Conservation (phyloP, 2,329 filamentous ascomycete species). For the Bipolaris gigantea region DNA sequence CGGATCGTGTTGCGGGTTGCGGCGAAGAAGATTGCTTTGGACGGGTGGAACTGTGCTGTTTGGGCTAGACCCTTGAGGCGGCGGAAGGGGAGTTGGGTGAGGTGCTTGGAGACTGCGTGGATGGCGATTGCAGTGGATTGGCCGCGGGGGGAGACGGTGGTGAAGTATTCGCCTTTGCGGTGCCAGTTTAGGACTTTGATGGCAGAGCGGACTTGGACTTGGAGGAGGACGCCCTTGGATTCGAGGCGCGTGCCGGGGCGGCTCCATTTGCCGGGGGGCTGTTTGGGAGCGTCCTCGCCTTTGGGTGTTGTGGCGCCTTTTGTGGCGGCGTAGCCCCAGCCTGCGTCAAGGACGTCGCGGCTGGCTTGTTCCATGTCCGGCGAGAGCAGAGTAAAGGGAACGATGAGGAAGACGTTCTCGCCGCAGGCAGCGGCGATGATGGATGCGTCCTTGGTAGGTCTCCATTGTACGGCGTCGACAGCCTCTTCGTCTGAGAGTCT, state of each 20-base stretch:
- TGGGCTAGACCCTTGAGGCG: conserved; percentile 75
- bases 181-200: conserved; percentile 95
- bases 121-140: conserved; percentile 83
- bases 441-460: conserved; percentile 77
- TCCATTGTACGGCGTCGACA: conserved; percentile 86
- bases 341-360: conserved; percentile 76
- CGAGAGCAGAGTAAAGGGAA: conserved; percentile 67
- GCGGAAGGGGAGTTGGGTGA: conserved; percentile 93
- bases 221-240: conserved; percentile 76
- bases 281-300: conserved; percentile 63
- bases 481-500: conserved; percentile 76
- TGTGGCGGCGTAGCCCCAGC: conserved; percentile 89
- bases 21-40: conserved; percentile 90
- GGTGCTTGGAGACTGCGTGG: conserved; percentile 91
- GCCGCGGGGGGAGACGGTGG: conserved; percentile 81
- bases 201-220: conserved; percentile 75
- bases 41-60: conserved; percentile 91
- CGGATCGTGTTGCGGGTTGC: conserved; percentile 92
- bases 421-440: conserved; percentile 83
- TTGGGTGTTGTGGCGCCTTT: conserved; percentile 56
- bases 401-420: conserved; percentile 82
- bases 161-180: conserved; percentile 89
- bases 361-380: conserved; percentile 74
- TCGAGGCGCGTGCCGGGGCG: conserved; percentile 74
- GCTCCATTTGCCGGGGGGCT: conserved; percentile 78